Percentiles rank a stretch among this genome's conserved stretches.
phyloP scores from a whole-genome alignment of 768 basidiomycete species.

The Rhizopogon salebrosus region DNA sequence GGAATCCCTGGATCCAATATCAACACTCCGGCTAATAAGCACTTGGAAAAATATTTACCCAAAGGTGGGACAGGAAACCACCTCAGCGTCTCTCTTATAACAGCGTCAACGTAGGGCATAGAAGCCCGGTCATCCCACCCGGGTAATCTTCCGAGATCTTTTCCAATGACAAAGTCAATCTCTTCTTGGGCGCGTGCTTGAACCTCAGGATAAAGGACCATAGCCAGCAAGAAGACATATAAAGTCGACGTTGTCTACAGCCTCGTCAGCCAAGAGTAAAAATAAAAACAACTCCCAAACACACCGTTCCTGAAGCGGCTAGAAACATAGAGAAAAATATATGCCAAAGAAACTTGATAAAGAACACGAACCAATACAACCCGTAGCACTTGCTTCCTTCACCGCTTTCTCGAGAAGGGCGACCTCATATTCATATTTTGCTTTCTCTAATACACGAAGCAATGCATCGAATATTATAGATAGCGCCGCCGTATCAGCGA shows the following conservation, averaged over 20 bases:
- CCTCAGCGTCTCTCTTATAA: slow-evolving; percentile 20
- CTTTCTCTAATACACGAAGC: slow-evolving; percentile 6
- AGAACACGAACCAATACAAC: slow-evolving; percentile 11
- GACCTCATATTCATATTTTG: slow-evolving; percentile 4
- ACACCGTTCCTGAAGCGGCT: slow-evolving; percentile 20
- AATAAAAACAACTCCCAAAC: background rate
- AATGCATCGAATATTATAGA: slow-evolving; percentile 23
- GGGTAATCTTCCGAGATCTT: slow-evolving; percentile 14
- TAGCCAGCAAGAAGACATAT: slow-evolving; percentile 17
- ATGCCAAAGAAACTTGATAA: slow-evolving; percentile 5
- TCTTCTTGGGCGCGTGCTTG: slow-evolving; percentile 16
- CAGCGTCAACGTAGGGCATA: slow-evolving; percentile 17
- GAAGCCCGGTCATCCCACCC: slow-evolving; percentile 14
- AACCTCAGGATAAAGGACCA: slow-evolving; percentile 21
- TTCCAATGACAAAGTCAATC: slow-evolving; percentile 14
- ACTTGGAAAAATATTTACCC: slow-evolving; percentile 1
- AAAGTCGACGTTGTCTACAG: slow-evolving; percentile 14
- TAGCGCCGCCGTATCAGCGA: slow-evolving; percentile 12
- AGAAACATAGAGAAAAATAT: background rate
- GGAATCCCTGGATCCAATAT: slow-evolving; percentile 19
- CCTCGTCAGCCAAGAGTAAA: background rate
- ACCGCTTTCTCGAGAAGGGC: slow-evolving; percentile 14
- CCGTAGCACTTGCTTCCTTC: slow-evolving; percentile 19
- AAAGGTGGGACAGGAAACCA: slow-evolving; percentile 16
- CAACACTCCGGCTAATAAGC: background rate